Conservation (phyloP, 75 land plant species). For the Selaginella tamariscina region DNA sequence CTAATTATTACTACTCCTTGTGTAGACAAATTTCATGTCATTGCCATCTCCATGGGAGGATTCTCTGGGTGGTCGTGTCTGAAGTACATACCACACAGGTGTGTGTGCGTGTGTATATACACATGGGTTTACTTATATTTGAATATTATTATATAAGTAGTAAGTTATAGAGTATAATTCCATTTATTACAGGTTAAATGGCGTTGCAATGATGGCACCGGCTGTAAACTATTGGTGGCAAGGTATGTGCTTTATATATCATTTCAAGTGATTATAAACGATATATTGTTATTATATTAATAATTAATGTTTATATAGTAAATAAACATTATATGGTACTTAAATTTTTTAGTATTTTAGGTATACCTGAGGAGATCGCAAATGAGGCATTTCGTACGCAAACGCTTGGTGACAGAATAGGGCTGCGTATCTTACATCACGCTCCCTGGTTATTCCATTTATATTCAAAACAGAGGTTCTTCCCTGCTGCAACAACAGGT, state of each 20-base stretch:
- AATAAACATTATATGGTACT: too few species aligned
- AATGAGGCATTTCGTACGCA: slow-evolving; percentile 36
- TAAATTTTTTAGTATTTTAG: too few species aligned
- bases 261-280: too few species aligned
- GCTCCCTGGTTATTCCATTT: slow-evolving; percentile 33
- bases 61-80: slow-evolving; percentile 51
- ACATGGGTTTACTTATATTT: background rate
- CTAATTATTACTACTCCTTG: too few species aligned
- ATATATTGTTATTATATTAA: too few species aligned
- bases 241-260: slow-evolving; percentile 14
- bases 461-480: background rate
- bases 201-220: slow-evolving; percentile 57
- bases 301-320: too few species aligned
- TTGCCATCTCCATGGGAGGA: slow-evolving; percentile 64
- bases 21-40: slow-evolving; percentile 56
- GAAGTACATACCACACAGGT: slow-evolving; percentile 84
- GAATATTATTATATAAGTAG: too few species aligned
- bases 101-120: background rate
- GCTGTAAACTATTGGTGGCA: slow-evolving; percentile 83
- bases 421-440: slow-evolving; percentile 48
- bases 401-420: slow-evolving; percentile 34
- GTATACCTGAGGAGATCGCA: slow-evolving; percentile 41
- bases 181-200: slow-evolving; percentile 43
- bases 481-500: too few species aligned
- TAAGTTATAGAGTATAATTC: background rate